Base-by-base conservation (phyloP, 1,139 yeast species). In the Hansenula sp. region DNA sequence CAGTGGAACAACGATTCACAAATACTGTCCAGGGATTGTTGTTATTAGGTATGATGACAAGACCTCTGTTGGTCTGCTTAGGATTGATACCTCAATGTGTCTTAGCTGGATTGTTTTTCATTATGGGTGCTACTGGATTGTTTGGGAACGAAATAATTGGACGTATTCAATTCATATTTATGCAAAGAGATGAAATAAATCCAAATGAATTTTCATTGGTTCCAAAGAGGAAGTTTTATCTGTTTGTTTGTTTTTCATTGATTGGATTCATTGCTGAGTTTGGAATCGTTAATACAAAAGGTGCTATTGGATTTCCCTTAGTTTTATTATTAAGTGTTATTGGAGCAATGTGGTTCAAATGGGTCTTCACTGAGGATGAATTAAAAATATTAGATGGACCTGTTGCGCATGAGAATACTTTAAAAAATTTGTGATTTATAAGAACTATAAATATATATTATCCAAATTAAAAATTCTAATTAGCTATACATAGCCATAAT, bases 81-180 rank as follows among this genome's bases (percentile, higher is more conserved):
- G 91, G 93, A 0, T 68, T 83, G 28, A 84, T 93, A n/a, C 99
- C 99, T 0, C 98, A 93, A 59, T 95, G 95, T 4, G 96, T 90
- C 0, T 68, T 93, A 24, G 87, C 97, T 0, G 99, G 98, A 0
- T 70, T 93, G 38, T 93, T 93, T 61, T 89, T 91, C 74, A 80
- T 88, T 51, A 91, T 93, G 97, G 97, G 96, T 0, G 71, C 89
- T 1, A 77, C 84, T 1, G 96, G 96, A 0, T 63, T 93, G 13
- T 73, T 84, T 49, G 79, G 74, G 6, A 88, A 85, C 55, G 81
- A 73, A 4, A 79, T 91, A 7, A 72, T 85, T 5, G 71, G 76
- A 44, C 74, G 86, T 48, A 67, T 91, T 4, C 60, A 85, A 35
- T 88, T 76, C 62, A 54, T 90, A 0, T 74, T 81, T 47, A 69